Conservation (phyloP, 148 eudicot species). For the Rhododendron kiyosumense region DNA sequence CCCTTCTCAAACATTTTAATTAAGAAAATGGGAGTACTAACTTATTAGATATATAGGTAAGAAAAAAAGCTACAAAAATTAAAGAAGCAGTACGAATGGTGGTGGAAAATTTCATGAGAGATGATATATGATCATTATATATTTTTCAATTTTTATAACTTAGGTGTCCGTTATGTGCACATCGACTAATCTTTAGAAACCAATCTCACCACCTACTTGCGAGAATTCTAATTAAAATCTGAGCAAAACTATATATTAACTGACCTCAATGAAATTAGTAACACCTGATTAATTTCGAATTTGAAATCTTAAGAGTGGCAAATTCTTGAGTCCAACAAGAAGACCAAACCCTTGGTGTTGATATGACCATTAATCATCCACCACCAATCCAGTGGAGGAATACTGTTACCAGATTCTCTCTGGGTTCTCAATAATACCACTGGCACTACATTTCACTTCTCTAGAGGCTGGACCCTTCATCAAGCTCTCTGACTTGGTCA, state of each 20-base stretch:
- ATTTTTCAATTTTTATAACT: too few relatives aligned
- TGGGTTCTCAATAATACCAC: not conserved
- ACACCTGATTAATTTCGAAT: too few relatives aligned
- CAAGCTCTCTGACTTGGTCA: not conserved
- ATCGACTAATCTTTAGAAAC: not conserved
- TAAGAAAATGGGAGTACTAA: too few relatives aligned
- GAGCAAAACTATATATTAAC: too few relatives aligned
- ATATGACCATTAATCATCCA: not conserved
- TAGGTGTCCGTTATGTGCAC: too few relatives aligned
- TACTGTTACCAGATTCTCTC: not conserved
- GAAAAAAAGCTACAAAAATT: not conserved
- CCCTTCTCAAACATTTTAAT: too few relatives aligned
- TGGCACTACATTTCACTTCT: not conserved
- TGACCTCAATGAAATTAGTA: too few relatives aligned
- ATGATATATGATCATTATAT: not conserved
- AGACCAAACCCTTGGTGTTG: not conserved
- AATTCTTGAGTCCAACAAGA: too few relatives aligned
- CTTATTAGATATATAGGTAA: not conserved
- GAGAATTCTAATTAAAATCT: too few relatives aligned
- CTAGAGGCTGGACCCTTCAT: too few relatives aligned
- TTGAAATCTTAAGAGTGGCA: too few relatives aligned
- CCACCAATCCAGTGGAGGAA: conserved; percentile 6
- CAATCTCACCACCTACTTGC: too few relatives aligned
- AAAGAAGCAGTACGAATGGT: not conserved
- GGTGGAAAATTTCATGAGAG: not conserved